phyloP scores from a whole-genome alignment of 75 land plant genomes.

The Pinus albicaulis region DNA sequence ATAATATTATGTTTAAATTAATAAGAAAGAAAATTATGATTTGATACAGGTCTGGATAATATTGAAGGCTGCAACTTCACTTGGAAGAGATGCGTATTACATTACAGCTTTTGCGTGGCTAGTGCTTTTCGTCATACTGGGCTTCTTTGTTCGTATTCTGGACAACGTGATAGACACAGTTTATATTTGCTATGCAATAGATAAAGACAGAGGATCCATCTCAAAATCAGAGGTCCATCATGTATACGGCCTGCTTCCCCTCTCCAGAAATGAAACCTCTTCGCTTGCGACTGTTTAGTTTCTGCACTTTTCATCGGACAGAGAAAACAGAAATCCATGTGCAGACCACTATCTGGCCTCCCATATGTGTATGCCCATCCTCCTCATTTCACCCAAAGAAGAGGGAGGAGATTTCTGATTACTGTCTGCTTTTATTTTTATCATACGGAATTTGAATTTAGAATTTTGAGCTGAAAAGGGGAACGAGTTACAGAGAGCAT shows the following conservation, averaged over 20 bases:
- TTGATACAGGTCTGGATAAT: constrained; percentile 28
- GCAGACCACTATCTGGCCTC: too few species aligned
- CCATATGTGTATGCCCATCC: too few species aligned
- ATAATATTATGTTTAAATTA: too few species aligned
- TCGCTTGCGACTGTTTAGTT: constrained; percentile 17
- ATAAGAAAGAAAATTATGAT: not conserved
- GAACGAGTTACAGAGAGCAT: too few species aligned
- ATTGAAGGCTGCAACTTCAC: constrained; percentile 8
- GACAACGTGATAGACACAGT: constrained; percentile 42
- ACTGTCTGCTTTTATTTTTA: too few species aligned
- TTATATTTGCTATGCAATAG: constrained; percentile 48
- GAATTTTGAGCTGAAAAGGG: too few species aligned
- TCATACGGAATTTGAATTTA: too few species aligned
- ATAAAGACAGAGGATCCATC: constrained; percentile 34
- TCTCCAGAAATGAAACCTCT: constrained; percentile 33
- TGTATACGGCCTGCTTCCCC: constrained; percentile 32
- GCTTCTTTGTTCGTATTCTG: constrained; percentile 25
- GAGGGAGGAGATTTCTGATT: too few species aligned
- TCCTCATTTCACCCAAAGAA: too few species aligned
- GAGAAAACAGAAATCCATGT: too few species aligned
- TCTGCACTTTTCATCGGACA: not conserved
- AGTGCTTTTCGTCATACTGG: constrained; percentile 23
- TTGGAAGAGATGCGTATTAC: constrained; percentile 13
- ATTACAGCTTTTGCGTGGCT: constrained; percentile 23
- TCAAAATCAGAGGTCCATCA: constrained; percentile 37